phyloP scores from a whole-genome alignment of 345 rosid species.

The Geranium brycei region DNA sequence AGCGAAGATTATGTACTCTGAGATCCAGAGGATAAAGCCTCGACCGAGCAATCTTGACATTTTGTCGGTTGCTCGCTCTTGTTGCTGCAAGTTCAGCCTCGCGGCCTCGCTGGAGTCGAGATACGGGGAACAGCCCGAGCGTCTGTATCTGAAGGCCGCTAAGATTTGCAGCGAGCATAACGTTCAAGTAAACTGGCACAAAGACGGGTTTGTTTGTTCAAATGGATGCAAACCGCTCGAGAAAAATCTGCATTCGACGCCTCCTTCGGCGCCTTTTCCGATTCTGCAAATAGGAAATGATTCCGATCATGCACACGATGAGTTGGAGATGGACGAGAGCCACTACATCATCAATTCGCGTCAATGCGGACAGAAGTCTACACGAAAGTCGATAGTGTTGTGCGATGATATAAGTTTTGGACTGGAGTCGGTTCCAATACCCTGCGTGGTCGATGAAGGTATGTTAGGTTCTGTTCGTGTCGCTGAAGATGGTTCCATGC shows the following conservation, averaged over 20 bases:
- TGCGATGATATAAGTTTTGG: conserved; percentile 85
- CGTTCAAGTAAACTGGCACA: conserved; percentile 76
- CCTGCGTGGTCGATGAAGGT: conserved; percentile 61
- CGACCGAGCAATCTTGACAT: conserved; percentile 79
- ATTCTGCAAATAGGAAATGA: conserved; percentile 17
- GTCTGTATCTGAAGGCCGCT: conserved; percentile 78
- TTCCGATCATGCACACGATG: conserved; percentile 20
- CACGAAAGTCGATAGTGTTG: conserved; percentile 34
- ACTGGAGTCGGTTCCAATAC: conserved; percentile 57
- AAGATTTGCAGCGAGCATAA: conserved; percentile 85
- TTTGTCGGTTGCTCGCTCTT: conserved; percentile 58
- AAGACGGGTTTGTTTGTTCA: conserved; percentile 54
- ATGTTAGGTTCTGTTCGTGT: conserved; percentile 24
- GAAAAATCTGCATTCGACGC: conserved; percentile 17
- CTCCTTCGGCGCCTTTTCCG: conserved; percentile 30
- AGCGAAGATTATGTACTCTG: conserved; percentile 55
- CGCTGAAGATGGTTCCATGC: conserved; percentile 23
- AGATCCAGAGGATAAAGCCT: conserved; percentile 60
- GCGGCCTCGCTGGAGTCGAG: conserved; percentile 58
- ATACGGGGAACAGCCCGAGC: conserved; percentile 63
- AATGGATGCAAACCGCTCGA: conserved; percentile 61
- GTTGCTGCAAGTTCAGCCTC: conserved; percentile 82
- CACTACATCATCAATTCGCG: conserved; percentile 59
- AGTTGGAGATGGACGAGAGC: conserved; percentile 70
- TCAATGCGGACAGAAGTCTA: conserved; percentile 36